Evolutionary conservation across 78 protist species (phyloP), one percentile per base, ranked within the genome.

Genomic region (Dictyostelium brefeldianum): DNA sequence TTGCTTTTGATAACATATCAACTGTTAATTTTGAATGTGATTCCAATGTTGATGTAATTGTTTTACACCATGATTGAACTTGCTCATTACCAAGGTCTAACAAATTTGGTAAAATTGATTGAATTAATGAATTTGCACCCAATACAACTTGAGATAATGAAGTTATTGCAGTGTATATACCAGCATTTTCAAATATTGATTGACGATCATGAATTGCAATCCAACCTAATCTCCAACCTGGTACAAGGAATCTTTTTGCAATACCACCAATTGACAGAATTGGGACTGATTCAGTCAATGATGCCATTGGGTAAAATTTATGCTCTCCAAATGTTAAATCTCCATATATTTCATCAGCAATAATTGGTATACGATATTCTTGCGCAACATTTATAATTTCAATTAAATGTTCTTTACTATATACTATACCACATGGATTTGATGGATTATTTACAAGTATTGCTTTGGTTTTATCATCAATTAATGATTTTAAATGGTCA

Each of bases 181-280:
- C 64, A 46, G 20, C n/a, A 43, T 62, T 27, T 5, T 22, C 18
- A 57, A 96, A 59, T 18, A 80, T 53, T 69, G 89, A 43, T 53
- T 80, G 29, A 50, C 95, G 91, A 79, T 98, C 98, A 75, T 97
- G 95, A 29, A 96, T 47, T 8, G 90, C 50, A 43, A 97, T 15
- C 99, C 99, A 98, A 50, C 99, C 99, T 8, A 98, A 48, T 50
- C 99, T 84, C 98, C 98, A 97, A 25, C 99, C 99, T 31, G 99
- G 99, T 5, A 98, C 98, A 17, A 97, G 67, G 50, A 50, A 98
- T 64, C 82, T 93, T 92, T 98, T 98, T 47, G 99, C 99, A 43
- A 98, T 81, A 67, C 99, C 99, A 73, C 99, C 98, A 79, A 95
- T 78, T 6, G 96, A n/a, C n/a, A 97, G 25, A 3, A 90, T 15